Conservation (phyloP, 192 early-diverging fungal genomes). For the Cladochytrium replicatum region DNA sequence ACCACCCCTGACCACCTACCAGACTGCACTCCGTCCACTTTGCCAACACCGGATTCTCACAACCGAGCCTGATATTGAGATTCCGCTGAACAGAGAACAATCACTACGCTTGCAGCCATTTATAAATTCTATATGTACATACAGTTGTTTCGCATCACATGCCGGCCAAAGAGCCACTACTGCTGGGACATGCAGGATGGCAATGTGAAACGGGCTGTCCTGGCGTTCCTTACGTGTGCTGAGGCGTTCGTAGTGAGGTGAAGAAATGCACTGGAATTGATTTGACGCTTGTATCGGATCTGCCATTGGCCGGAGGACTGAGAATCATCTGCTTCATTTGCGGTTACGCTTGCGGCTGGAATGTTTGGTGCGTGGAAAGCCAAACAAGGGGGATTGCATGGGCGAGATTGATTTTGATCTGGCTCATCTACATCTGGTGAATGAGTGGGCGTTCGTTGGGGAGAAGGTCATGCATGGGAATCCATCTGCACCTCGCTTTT, state of each 20-base stretch:
- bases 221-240: conserved; percentile 60
- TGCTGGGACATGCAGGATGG: conserved; percentile 20
- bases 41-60: too few species aligned
- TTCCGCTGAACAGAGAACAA: too few species aligned
- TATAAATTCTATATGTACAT: too few species aligned
- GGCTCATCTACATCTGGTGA: conserved; percentile 47
- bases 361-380: conserved; percentile 7
- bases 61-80: too few species aligned
- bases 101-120: too few species aligned
- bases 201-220: conserved; percentile 34
- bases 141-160: too few species aligned
- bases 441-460: conserved; percentile 82
- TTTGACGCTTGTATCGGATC: conserved; percentile 54
- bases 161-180: too few species aligned
- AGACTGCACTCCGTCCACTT: too few species aligned
- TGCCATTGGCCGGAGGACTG: conserved; percentile 90
- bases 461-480: conserved; percentile 95
- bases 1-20: too few species aligned
- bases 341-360: conserved; percentile 62
- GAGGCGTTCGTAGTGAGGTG: too few species aligned
- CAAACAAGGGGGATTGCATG: neutral
- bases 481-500: conserved; percentile 62
- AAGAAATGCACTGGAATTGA: conserved; percentile 30
- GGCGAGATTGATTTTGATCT: conserved; percentile 5
- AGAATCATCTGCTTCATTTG: conserved; percentile 92